These are phyloP conservation scores for Claviceps sp. DNA, from an alignment of 2,329 filamentous ascomycete genomes.

Conservation along the genomic window DNA sequence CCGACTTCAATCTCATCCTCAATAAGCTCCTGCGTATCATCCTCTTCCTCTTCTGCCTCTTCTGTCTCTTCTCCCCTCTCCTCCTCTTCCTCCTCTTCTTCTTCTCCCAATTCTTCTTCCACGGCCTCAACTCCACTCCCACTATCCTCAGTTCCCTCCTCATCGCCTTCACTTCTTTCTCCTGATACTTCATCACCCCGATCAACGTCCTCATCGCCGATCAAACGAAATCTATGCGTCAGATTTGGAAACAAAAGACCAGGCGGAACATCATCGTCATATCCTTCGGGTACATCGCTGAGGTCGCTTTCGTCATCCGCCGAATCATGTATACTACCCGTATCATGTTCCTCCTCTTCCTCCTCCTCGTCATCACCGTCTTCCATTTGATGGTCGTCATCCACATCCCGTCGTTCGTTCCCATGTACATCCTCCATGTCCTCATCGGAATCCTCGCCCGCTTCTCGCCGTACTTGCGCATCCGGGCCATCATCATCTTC, in stretches of 20 bases:
- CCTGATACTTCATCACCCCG: constrained; percentile 11
- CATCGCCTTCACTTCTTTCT: constrained; percentile 18
- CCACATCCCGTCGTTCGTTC: constrained; percentile 16
- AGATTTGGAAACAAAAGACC: constrained; percentile 40
- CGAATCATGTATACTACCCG: constrained; percentile 49
- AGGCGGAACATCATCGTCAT: constrained; percentile 42
- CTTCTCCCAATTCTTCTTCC: constrained; percentile 2
- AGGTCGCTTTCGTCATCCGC: constrained; percentile 59
- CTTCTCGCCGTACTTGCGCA: constrained; percentile 23
- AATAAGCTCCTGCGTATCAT: constrained; percentile 4
- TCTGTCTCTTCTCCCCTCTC: constrained; percentile 7
- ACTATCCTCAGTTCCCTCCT: constrained; percentile 11
- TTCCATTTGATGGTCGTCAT: constrained; percentile 16
- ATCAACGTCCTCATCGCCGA: constrained; percentile 23
- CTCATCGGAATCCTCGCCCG: constrained; percentile 19
- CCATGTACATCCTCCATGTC: constrained; percentile 31
- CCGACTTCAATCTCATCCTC: neutral
- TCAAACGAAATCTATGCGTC: constrained; percentile 17
- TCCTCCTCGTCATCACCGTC: constrained; percentile 7
- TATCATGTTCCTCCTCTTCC: constrained; percentile 8
- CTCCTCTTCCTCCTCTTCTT: constrained; percentile 4
- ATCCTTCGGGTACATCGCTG: constrained; percentile 47
- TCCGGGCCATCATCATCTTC: constrained; percentile 28
- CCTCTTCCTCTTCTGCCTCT: constrained; percentile 5
- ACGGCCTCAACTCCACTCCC: constrained; percentile 9